Percentiles rank a stretch among this genome's conserved stretches.
These are phyloP conservation scores for Phytophthora syringae DNA, from an alignment of 352 stramenopile genomes.

Conservation along the genomic window DNA sequence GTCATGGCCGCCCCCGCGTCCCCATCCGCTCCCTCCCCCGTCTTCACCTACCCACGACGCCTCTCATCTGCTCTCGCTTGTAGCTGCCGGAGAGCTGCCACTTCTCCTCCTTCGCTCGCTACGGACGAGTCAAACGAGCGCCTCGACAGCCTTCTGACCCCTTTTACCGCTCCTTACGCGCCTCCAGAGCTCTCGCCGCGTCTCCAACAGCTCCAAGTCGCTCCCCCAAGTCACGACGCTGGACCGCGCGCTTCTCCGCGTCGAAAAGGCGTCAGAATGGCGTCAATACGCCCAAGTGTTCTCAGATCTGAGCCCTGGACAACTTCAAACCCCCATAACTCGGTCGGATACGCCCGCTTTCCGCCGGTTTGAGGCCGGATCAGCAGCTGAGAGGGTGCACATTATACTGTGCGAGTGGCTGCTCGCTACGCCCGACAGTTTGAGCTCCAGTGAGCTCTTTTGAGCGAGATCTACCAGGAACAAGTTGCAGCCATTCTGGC, in stretches of 20 bases:
- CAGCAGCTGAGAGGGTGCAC: conserved; percentile 30
- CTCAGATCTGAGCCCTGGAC: conserved; percentile 26
- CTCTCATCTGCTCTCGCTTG: conserved; percentile 28
- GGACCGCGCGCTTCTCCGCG: conserved; percentile 39
- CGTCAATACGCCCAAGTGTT: conserved; percentile 51
- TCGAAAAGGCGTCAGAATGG: conserved; percentile 50
- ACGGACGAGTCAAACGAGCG: conserved; percentile 10
- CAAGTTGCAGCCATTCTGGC: conserved; percentile 61
- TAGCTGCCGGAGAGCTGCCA: conserved; percentile 31
- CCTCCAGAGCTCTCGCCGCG: conserved; percentile 40
- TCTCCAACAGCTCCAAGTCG: neutral
- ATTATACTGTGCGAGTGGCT: conserved; percentile 52
- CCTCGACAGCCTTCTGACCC: conserved; percentile 34
- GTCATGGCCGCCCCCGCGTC: conserved; percentile 12
- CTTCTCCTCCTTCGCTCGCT: conserved; percentile 19
- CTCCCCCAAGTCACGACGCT: conserved; percentile 11
- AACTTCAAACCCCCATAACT: conserved; percentile 29
- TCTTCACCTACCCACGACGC: neutral
- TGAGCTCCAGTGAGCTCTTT: conserved; percentile 56
- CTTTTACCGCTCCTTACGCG: conserved; percentile 63
- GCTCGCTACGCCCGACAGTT: conserved; percentile 12
- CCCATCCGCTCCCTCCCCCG: neutral
- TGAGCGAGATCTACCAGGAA: conserved; percentile 63
- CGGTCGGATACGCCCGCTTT: conserved; percentile 28
- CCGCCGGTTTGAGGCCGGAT: conserved; percentile 59